Evolutionary conservation across 148 eudicot species (phyloP).

Genomic region (Selenicereus undatus): DNA sequence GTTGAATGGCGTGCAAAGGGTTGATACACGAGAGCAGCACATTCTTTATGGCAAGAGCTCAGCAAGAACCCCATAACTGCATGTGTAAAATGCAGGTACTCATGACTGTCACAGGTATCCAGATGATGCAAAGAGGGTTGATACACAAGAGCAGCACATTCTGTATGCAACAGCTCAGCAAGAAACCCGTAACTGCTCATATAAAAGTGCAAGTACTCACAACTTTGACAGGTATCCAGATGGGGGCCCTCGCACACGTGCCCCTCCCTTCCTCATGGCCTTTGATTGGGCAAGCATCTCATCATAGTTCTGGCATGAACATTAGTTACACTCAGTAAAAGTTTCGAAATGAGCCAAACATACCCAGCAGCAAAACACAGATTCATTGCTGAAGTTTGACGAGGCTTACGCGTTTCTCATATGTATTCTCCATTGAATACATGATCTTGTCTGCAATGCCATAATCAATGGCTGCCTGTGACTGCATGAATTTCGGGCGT

Average conservation of each 20-base stretch:
- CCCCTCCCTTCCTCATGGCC: conserved; percentile 48
- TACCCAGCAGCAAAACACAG: neutral
- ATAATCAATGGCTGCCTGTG: conserved; percentile 79
- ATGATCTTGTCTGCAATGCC: conserved; percentile 84
- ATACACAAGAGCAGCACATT: neutral
- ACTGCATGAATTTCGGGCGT: conserved; percentile 54
- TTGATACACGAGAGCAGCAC: neutral
- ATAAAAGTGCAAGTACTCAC: neutral
- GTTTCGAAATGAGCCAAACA: neutral
- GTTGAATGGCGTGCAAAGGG: neutral
- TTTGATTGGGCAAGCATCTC: conserved; percentile 58
- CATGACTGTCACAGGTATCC: conserved; percentile 25
- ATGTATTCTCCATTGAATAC: conserved; percentile 43
- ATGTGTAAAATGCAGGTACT: neutral
- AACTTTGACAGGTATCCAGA: conserved; percentile 43
- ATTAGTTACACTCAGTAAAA: conserved; percentile 7
- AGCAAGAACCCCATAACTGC: neutral
- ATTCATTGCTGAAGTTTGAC: neutral
- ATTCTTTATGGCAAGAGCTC: neutral
- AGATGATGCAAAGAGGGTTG: neutral
- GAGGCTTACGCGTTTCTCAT: conserved; percentile 54
- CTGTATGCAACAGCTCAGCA: neutral
- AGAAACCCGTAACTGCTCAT: neutral
- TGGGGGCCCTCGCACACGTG: conserved; percentile 47
- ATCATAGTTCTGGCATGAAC: conserved; percentile 48